Evolutionary conservation across 225 moss, liverwort and hornwort species (phyloP), one percentile per base, ranked within the genome.

Genomic region (Climacium dendroides): DNA sequence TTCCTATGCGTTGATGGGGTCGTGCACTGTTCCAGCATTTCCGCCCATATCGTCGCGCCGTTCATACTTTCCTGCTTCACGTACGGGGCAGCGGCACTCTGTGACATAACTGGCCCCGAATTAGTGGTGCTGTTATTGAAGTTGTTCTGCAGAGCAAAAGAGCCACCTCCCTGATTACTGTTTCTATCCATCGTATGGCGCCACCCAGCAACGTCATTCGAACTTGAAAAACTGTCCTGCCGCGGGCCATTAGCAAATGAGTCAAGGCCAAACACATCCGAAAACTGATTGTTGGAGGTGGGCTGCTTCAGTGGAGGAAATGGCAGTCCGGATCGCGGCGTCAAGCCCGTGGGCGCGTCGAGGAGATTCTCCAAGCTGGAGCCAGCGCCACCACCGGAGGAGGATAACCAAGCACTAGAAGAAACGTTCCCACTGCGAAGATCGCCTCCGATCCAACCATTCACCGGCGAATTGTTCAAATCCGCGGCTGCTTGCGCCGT

Each of bases 51-150:
- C n/a, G 91, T 84, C 57, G 92, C 77, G 83, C 82, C 91, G 87
- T 90, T 93, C 64, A 91, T 88, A 66, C 91, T 93, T 77, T 93
- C 93, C 80, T 93, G 92, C 83, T 93, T 93, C 76, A 93, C 93
- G 77, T 92, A 92, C 9, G 90, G 90, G 45, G 39, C 86, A 37
- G 69, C 17, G 35, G 78, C 82, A 30, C 67, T 82, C 88, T 89
- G 90, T 48, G 81, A 77, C 72, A 81, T 35, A 73, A 63, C 65
- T 79, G 89, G 87, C 29, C 69, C 90, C 72, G 84, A 69, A 57
- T 35, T 55, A 7, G 37, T 55, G 37, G 37, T 75, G 34, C 13
- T 34, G 52, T 13, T 52, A 25, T 37, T 78, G 78, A 55, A 55
- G 77, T 59, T 82, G 59, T 52, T 85, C 55, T 87, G 92, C 57